Evolutionary conservation across 2,329 filamentous ascomycete genomes (phyloP), one percentile per base, ranked within the genome.

Genomic region (Paradendryphiella salina): DNA sequence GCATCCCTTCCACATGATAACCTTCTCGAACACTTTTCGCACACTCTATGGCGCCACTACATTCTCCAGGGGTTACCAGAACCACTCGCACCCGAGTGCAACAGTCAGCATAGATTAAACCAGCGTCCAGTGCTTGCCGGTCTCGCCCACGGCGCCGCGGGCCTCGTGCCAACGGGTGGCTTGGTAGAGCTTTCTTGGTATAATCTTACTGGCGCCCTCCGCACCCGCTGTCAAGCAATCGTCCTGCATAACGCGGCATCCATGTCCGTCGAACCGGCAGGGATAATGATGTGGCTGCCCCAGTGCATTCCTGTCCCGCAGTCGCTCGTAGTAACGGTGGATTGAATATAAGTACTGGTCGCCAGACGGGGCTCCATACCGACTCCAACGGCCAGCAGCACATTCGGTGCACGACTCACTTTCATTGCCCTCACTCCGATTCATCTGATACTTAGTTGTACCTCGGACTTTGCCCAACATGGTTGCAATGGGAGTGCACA

Each of bases 141-240:
- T 48, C 52, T 60, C 57, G 54, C 52, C 55, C 45, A 47, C 59
- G 55, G 61, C 36, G 54, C 57, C 47, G 42, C 61, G 60, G 60
- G 43, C 61, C 60, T 65, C 48, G 50, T 61, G 50, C 60, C 58
- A 54, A 46, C 50, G 50, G 54, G 54, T 59, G 58, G 61, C 61
- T 61, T 55, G 40, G 41, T 50, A 41, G 44, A 35, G 51, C 14
- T 32, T 43, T 49, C 48, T 52, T 54, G 50, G 48, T 54, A 41
- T 11, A 15, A 46, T 45, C 34, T 49, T 41, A 65, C 57, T 65
- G 61, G 61, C 35, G 33, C 52, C 39, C 50, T 40, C 33, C 34
- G 26, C 38, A 37, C 46, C 40, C 35, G 51, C 48, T 41, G 51
- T 55, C 46, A 47, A 54, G 52, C 58, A 50, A 31, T 38, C 34